Evolutionary conservation across 805 yeast genomes (phyloP).

Genomic region (Vanderwaltozyma tropicalis): DNA sequence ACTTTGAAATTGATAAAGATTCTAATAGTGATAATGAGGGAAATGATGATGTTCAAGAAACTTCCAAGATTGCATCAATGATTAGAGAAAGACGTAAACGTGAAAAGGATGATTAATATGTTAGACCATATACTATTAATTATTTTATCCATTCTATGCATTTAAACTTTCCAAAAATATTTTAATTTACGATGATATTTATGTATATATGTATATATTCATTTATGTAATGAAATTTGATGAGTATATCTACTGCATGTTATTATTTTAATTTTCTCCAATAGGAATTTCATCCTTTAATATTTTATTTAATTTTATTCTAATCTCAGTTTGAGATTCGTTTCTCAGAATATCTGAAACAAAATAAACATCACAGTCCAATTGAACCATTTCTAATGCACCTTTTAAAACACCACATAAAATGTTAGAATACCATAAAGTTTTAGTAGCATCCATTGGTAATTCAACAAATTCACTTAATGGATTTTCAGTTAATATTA

Average conservation of each 20-base stretch:
- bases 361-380: conserved; percentile 77
- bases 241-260: too few species aligned
- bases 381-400: conserved; percentile 89
- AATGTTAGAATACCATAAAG: conserved; percentile 88
- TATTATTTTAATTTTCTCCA: conserved; percentile 61
- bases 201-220: not conserved
- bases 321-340: conserved; percentile 68
- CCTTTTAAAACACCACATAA: conserved; percentile 86
- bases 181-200: not conserved
- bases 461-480: conserved; percentile 90
- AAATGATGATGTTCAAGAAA: conserved; percentile 3
- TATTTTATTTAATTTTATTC: conserved; percentile 57
- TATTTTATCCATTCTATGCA: too few species aligned
- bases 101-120: not conserved
- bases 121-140: too few species aligned
- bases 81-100: conserved; percentile 21
- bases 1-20: not conserved
- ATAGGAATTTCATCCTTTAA: conserved; percentile 94
- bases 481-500: conserved; percentile 76
- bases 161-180: not conserved
- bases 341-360: conserved; percentile 76
- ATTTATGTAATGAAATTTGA: too few species aligned
- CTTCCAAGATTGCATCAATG: conserved; percentile 14
- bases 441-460: conserved; percentile 66
- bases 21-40: conserved; percentile 1